Base-by-base conservation (phyloP, 2,329 filamentous ascomycete genomes). In the Xylariales sp. region DNA sequence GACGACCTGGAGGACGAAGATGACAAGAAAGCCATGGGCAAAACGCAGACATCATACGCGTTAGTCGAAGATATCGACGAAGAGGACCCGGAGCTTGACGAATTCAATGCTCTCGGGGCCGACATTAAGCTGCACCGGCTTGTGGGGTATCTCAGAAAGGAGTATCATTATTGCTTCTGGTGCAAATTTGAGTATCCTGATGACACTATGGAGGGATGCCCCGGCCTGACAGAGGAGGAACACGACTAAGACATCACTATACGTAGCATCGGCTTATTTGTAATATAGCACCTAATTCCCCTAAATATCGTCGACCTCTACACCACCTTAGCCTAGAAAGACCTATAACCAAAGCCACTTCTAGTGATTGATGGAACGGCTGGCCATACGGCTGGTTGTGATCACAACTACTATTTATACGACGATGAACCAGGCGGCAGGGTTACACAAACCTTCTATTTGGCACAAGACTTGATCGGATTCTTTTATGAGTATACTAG, bases 81-180 rank as follows among this genome's bases (percentile, higher is more conserved):
- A 66, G 91, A 94, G 73, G 93, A 97, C 74, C 78, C 86, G 5
- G 94, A 97, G 78, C 81, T 98, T 65, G 90, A 94, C 34, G 90
- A 88, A 64, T 97, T 97, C 74, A 89, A 94, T 75, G 87, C 86
- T 1, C 81, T 95, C 52, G 86, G 89, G 28, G 83, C 89, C 1
- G 82, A 82, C 1, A 91, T 97, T 74, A 87, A 89, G 71, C 80
- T 98, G 69, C 81, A 83, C 8, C 88, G 83, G 72, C 79, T 97
- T 14, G 85, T 97, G 9, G 78, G 81, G 18, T 90, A 92, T 79
- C 79, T 99, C 62, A 87, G 96, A 45, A 83, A 89, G 56, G 86
- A 87, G 75, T 88, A 93, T 75, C 81, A 85, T 52, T 99, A 99
- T 78, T 99, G 96, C 81, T 97, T 97, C 78, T 99, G 94, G 92